Evolutionary conservation across 805 yeast genomes (phyloP).

Genomic region (Yamadazyma akitaensis): DNA sequence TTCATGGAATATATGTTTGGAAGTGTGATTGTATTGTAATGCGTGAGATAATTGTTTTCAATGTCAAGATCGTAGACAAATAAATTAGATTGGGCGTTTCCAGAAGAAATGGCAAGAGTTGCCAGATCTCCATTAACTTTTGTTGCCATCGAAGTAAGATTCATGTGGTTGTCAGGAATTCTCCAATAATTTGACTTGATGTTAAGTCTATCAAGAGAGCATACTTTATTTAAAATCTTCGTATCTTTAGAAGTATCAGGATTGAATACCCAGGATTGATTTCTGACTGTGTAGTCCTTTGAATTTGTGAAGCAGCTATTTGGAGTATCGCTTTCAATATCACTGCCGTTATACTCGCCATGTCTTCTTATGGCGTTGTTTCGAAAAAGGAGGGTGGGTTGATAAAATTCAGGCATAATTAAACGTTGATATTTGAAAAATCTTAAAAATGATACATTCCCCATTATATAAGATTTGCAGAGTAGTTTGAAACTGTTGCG

Average conservation of each 20-base stretch:
- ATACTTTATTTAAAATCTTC: conserved; percentile 39
- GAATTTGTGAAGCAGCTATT: conserved; percentile 14
- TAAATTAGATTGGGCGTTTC: conserved; percentile 42
- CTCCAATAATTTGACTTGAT: conserved; percentile 45
- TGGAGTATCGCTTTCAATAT: conserved; percentile 18
- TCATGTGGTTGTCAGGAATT: conserved; percentile 40
- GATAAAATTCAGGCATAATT: conserved; percentile 31
- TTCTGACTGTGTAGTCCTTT: conserved; percentile 1
- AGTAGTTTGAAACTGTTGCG: too few species aligned
- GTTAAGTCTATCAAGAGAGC: conserved; percentile 38
- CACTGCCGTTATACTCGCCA: conserved; percentile 10
- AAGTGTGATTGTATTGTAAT: conserved; percentile 55
- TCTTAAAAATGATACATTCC: neutral
- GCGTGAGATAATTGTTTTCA: conserved; percentile 43
- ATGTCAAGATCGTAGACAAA: conserved; percentile 49
- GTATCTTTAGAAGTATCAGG: conserved; percentile 25
- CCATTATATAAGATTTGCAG: neutral
- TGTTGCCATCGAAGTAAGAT: conserved; percentile 44
- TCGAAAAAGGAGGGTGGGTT: conserved; percentile 41
- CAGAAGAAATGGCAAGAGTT: conserved; percentile 53
- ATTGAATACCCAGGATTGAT: conserved; percentile 30
- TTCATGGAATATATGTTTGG: conserved; percentile 53
- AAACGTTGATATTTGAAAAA: neutral
- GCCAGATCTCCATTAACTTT: conserved; percentile 19
- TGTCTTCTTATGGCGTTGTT: conserved; percentile 36